Percentiles rank a stretch among this genome's conserved stretches.
Evolutionary conservation across 768 basidiomycete species (phyloP).

Genomic region (Gymnopilus dilepis): DNA sequence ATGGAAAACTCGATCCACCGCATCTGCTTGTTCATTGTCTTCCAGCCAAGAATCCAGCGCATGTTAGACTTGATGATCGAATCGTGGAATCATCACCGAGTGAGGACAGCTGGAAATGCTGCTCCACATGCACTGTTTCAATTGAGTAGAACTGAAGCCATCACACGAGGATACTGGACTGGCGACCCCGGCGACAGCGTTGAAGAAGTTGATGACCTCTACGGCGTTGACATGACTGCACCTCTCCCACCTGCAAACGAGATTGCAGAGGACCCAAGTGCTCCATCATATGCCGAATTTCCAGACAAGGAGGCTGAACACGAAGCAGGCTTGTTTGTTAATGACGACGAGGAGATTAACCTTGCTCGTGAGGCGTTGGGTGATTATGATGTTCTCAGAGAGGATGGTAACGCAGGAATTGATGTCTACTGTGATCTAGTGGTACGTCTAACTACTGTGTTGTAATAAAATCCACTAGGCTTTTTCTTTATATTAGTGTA

Average conservation of each 20-base stretch:
- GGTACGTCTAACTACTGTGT: too few species aligned
- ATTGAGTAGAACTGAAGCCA: conserved; percentile 12
- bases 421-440: too few species aligned
- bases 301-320: not conserved
- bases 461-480: too few species aligned
- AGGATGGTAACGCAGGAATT: too few species aligned
- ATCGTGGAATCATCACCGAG: conserved; percentile 18
- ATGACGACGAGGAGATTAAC: too few species aligned
- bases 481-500: too few species aligned
- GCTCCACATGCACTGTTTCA: conserved; percentile 15
- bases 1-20: conserved; percentile 12
- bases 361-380: too few species aligned
- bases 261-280: not conserved
- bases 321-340: too few species aligned
- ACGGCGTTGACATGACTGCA: not conserved
- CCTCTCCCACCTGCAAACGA: not conserved
- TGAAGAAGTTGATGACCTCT: not conserved
- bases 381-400: too few species aligned
- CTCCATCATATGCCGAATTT: not conserved
- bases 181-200: conserved; percentile 14
- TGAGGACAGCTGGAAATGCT: conserved; percentile 18
- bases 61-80: conserved; percentile 7
- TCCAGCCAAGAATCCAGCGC: conserved; percentile 12
- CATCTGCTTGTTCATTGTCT: conserved; percentile 9
- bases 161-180: conserved; percentile 15